Base-by-base conservation (phyloP, 163 green algal species). In the Smithsoniella earleae region DNA sequence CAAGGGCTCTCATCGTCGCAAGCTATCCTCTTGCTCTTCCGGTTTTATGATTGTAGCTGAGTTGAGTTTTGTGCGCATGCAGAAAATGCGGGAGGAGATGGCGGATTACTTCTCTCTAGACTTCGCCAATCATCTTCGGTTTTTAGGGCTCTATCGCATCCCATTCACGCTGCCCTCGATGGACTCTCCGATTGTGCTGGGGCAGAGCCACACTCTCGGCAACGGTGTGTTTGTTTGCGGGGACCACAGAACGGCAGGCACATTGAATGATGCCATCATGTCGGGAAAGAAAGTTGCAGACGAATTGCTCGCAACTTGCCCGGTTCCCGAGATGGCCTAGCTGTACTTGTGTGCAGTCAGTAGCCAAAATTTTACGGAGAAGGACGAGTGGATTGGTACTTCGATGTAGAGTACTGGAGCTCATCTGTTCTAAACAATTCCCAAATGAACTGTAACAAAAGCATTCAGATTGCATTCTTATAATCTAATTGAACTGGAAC, bases 111-210 rank as follows among this genome's bases (percentile, higher is more conserved):
- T 96, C 2, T 37, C 55, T 0, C 49, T 30, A 2, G 72, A 89
- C 49, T 85, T 93, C 25, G 77, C 69, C 0, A 77, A 27, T 33
- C 98, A 91, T 92, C 33, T 36, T 27, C 63, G 77, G 46, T 87
- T 90, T 54, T 82, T 99, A 20, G 75, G 79, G 36, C 89, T 83
- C 2, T 99, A 98, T 85, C 82, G 93, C 58, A 98, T 99, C 45
- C 87, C 91, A 20, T 99, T 90, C 78, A 88, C 91, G 22, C 93
- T 97, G 82, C 91, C 92, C 28, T 3, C 75, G 46, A 79, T 90
- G 82, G 76, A 76, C 0, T 89, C 90, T 0, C 89, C 90, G 6
- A 96, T 89, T 3, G 79, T 94, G 75, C 82, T 93, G 6, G 75
- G 69, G 58, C 80, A 89, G 33, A 62, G 80, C 2, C 86, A 92